Evolutionary conservation across 1,139 yeast species (phyloP).

Genomic region (Saccharomycopsis hybrid): DNA sequence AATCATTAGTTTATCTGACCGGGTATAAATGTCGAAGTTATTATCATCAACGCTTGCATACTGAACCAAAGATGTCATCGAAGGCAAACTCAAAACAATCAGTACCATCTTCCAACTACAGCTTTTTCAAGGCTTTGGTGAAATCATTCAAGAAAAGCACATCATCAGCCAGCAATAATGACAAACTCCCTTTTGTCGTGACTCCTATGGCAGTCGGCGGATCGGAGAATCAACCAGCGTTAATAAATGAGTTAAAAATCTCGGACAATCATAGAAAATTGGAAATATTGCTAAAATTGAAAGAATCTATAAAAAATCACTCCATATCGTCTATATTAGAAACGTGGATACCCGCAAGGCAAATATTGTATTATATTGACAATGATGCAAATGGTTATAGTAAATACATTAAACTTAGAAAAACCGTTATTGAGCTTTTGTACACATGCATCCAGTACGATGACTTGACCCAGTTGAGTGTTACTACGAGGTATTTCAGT

Average conservation of each 20-base stretch:
- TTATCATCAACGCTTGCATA: no score
- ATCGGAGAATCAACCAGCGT: conserved; percentile 11
- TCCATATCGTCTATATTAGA: conserved; percentile 21
- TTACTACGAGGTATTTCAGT: conserved; percentile 13
- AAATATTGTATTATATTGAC: conserved; percentile 12
- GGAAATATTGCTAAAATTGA: conserved; percentile 14
- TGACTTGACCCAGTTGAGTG: conserved; percentile 17
- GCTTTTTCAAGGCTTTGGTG: conserved; percentile 8
- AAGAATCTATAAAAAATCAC: conserved; percentile 10
- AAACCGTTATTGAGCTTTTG: conserved; percentile 17
- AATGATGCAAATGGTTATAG: conserved; percentile 2
- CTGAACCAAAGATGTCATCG: background rate
- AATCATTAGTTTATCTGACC: no score
- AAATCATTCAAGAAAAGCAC: conserved; percentile 5
- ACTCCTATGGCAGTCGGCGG: conserved; percentile 19
- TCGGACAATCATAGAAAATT: conserved; percentile 15
- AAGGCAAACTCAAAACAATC: background rate
- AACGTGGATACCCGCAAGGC: conserved; percentile 20
- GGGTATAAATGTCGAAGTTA: no score
- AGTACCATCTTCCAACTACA: background rate
- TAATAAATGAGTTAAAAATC: conserved; percentile 12
- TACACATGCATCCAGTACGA: conserved; percentile 19
- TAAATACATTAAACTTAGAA: conserved; percentile 12
- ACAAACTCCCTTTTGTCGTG: conserved; percentile 5
- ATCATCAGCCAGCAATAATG: background rate